These are phyloP conservation scores for Pittosporum tobira DNA, from an alignment of 129 eudicot genomes.

Conservation along the genomic window DNA sequence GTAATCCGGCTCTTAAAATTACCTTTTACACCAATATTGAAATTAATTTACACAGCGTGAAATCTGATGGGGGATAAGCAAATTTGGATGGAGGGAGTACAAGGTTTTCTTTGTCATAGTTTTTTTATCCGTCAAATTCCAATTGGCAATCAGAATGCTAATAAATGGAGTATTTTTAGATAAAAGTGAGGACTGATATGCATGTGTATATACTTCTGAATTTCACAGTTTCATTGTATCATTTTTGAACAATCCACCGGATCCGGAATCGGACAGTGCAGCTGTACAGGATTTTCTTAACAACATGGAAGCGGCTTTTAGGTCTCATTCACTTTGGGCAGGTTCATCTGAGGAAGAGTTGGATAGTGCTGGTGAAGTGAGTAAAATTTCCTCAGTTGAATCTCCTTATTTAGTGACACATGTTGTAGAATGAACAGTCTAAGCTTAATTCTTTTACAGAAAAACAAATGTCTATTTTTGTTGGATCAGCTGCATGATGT, in stretches of 20 bases:
- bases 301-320: conserved; percentile 89
- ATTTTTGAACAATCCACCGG: conserved; percentile 62
- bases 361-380: conserved; percentile 94
- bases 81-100: no score
- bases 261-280: conserved; percentile 80
- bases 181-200: no score
- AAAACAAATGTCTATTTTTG: no score
- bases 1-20: no score
- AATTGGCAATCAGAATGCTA: not conserved
- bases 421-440: no score
- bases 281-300: conserved; percentile 71
- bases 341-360: conserved; percentile 86
- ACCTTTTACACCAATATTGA: no score
- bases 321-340: conserved; percentile 92
- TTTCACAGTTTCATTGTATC: conserved; percentile 69
- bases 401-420: not conserved
- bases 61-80: no score
- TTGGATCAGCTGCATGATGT: no score
- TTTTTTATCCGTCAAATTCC: not conserved
- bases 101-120: no score
- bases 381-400: conserved; percentile 13
- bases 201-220: not conserved
- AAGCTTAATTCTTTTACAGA: no score
- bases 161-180: no score
- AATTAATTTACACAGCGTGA: no score